Conservation (phyloP, 2,329 filamentous ascomycete species). For the Apiospora phragmitis region DNA sequence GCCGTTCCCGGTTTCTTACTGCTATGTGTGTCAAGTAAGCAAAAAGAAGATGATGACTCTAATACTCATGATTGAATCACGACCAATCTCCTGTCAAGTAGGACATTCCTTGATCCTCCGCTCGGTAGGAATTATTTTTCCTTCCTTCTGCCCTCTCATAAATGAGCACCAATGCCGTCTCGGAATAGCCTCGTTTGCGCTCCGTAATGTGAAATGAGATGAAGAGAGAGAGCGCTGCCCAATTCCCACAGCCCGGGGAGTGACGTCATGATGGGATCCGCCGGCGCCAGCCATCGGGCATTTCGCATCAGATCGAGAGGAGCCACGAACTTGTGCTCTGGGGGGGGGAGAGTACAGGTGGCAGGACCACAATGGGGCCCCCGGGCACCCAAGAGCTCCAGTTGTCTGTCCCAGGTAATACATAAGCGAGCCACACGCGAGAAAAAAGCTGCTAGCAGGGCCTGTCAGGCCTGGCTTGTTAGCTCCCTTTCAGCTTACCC, state of each 20-base stretch:
- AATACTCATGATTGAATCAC: no score
- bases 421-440: no score
- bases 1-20: neutral
- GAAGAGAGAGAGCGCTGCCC: neutral
- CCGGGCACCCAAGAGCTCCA: neutral
- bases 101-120: neutral
- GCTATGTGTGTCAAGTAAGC: neutral
- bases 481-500: neutral
- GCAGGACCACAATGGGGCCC: neutral
- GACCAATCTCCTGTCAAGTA: neutral
- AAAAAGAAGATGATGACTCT: neutral
- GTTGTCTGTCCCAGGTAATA: no score
- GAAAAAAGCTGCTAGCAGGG: neutral
- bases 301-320: constrained; percentile 2
- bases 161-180: neutral
- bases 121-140: neutral
- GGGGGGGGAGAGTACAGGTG: neutral
- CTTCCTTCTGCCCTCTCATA: neutral
- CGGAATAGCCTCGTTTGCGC: neutral
- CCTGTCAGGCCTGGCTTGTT: neutral
- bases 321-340: neutral
- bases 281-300: neutral
- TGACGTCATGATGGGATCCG: neutral
- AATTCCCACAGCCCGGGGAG: neutral
- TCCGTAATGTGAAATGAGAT: neutral